Conservation (phyloP, 2,329 filamentous ascomycete genomes). For the Fusarium sacchari region DNA sequence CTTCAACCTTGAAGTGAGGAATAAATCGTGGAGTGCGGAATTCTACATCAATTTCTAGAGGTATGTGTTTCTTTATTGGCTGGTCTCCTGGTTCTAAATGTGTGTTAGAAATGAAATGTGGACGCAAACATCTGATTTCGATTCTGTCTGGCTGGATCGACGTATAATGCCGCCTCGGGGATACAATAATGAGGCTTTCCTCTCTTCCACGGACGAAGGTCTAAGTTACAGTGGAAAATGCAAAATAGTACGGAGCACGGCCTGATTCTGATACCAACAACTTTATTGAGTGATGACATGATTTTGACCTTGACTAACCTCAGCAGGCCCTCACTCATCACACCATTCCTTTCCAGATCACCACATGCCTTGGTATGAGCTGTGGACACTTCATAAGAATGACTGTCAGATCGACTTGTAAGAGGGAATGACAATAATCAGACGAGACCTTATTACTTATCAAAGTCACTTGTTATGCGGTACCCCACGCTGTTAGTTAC, state of each 20-base stretch:
- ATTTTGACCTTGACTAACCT: background rate
- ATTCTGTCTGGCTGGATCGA: background rate
- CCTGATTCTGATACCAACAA: background rate
- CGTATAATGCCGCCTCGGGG: background rate
- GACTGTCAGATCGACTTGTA: accelerated
- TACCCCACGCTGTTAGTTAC: background rate
- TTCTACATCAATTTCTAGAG: accelerated
- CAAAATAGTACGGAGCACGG: background rate
- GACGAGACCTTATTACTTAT: background rate
- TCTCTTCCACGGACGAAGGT: background rate
- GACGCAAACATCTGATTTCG: background rate
- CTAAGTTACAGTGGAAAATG: background rate
- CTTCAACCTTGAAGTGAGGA: accelerated
- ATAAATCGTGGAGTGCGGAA: accelerated
- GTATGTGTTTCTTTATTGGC: background rate
- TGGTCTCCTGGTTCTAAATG: accelerated
- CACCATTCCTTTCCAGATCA: background rate
- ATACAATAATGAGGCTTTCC: background rate
- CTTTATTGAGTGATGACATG: accelerated
- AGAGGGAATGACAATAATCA: background rate
- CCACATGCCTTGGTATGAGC: accelerated
- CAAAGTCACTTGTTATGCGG: background rate
- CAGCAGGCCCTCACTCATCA: accelerated
- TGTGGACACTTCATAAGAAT: accelerated
- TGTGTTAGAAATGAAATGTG: accelerated